These are phyloP conservation scores for Ophiosphaerella narmari DNA, from an alignment of 2,329 filamentous ascomycete genomes.

Conservation along the genomic window DNA sequence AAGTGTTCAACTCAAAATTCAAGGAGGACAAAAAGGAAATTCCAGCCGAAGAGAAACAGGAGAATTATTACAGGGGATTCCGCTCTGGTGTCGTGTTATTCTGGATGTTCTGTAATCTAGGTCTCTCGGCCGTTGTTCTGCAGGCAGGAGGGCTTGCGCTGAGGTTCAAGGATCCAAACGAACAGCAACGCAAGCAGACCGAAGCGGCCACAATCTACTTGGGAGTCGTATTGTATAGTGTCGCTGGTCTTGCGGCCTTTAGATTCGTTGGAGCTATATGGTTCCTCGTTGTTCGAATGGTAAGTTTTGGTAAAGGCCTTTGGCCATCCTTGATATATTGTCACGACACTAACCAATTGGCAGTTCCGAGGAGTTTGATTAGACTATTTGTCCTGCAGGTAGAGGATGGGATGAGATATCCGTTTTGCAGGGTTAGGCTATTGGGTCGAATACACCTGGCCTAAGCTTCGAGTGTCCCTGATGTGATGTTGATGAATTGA, in stretches of 20 bases:
- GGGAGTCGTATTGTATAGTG: conserved; percentile 84
- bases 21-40: conserved; percentile 70
- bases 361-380: conserved; percentile 58
- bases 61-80: conserved; percentile 98
- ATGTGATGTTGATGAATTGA: conserved; percentile 19
- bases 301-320: conserved; percentile 23
- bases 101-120: conserved; percentile 98
- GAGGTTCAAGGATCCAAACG: conserved; percentile 43
- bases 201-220: conserved; percentile 79
- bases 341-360: conserved; percentile 28
- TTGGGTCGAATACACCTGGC: conserved; percentile 6
- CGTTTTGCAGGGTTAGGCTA: conserved; percentile 8
- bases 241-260: conserved; percentile 81
- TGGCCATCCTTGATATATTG: background rate
- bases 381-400: background rate
- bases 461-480: conserved; percentile 1
- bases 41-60: conserved; percentile 75
- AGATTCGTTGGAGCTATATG: conserved; percentile 87
- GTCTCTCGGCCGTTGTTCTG: conserved; percentile 81
- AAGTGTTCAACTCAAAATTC: conserved; percentile 73
- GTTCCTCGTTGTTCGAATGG: conserved; percentile 73
- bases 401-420: background rate
- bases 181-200: conserved; percentile 52
- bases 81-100: conserved; percentile 86
- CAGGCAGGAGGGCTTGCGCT: conserved; percentile 79